Evolutionary conservation across 2,329 filamentous ascomycete genomes (phyloP), one percentile per base, ranked within the genome.

Genomic region (Penicillium sclerotiorum): DNA sequence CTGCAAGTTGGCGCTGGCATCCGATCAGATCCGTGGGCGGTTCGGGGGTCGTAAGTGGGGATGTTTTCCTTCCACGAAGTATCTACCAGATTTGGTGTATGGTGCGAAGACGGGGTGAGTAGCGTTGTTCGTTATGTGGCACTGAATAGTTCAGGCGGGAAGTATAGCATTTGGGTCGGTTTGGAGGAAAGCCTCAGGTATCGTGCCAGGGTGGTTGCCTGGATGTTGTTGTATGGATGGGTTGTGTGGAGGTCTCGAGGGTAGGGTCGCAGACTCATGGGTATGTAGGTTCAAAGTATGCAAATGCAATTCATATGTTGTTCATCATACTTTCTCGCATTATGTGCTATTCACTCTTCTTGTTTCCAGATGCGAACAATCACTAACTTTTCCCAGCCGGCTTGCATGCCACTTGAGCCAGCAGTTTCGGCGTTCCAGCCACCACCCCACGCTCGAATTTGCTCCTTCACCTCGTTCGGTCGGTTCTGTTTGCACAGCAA

Each of bases 361-460:
- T n/a, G n/a, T 63, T 84, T 82, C 88, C 90, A 95, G 67, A 96
- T 88, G 67, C 92, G 83, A 60, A 97, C 77, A 62, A 99, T 88
- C 65, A 91, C 87, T 70, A 99, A 77, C 74, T 88, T 95, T 76
- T 99, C 94, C 92, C 93, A 96, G 0, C 94, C 94, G 23, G 88
- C 93, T 70, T 88, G 84, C 77, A 87, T 90, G 41, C 93, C 93
- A 70, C 90, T 96, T 46, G 80, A 81, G 6, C 89, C 87, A 4
- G 95, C 91, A 15, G 83, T 89, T 68, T 91, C 85, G 8, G 83
- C 89, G 53, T 71, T 78, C 94, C 93, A 97, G 20, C 67, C 76
- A 12, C 67, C 76, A 12, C 55, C 75, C 83, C 88, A 83, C 3
- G 57, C 63, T 33, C 74, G 72, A 52, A 94, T 82, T 41, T 79